These are phyloP conservation scores for Annulohypoxylon bovei DNA, from an alignment of 495 filamentous ascomycete species.

Conservation along the genomic window DNA sequence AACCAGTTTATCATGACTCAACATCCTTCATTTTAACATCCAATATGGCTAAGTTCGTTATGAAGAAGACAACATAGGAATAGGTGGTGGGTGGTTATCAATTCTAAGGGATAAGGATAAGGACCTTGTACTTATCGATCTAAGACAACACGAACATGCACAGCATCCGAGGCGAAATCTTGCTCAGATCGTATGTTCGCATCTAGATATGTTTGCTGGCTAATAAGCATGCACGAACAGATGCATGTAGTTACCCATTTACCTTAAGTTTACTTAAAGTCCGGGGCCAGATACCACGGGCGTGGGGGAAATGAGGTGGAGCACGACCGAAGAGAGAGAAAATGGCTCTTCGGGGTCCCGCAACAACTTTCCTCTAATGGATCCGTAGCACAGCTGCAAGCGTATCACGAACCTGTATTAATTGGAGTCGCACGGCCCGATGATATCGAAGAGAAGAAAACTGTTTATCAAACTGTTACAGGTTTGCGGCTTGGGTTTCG, in stretches of 20 bases:
- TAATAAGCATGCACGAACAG: neutral
- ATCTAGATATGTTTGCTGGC: neutral
- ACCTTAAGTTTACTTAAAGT: constrained; percentile 15
- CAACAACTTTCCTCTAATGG: constrained; percentile 6
- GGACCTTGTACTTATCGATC: neutral
- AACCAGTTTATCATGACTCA: neutral
- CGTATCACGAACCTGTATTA: constrained; percentile 23
- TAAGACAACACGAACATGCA: neutral
- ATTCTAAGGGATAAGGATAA: neutral
- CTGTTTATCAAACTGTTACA: constrained; percentile 1
- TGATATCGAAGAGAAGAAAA: neutral
- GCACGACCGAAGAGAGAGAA: neutral
- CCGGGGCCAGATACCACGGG: constrained; percentile 13
- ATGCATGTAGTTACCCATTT: constrained; percentile 20
- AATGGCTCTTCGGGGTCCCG: neutral
- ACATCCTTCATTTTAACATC: neutral
- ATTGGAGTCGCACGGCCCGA: constrained; percentile 23
- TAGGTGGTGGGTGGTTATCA: neutral
- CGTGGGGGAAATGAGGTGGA: constrained; percentile 21
- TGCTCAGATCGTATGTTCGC: neutral
- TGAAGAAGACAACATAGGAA: neutral
- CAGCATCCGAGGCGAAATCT: neutral
- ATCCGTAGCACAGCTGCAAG: constrained; percentile 17
- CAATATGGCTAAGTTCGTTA: neutral
- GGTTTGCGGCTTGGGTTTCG: constrained; percentile 5